Evolutionary conservation across 495 filamentous ascomycete species (phyloP).

Genomic region (Cladorrhinum samala): DNA sequence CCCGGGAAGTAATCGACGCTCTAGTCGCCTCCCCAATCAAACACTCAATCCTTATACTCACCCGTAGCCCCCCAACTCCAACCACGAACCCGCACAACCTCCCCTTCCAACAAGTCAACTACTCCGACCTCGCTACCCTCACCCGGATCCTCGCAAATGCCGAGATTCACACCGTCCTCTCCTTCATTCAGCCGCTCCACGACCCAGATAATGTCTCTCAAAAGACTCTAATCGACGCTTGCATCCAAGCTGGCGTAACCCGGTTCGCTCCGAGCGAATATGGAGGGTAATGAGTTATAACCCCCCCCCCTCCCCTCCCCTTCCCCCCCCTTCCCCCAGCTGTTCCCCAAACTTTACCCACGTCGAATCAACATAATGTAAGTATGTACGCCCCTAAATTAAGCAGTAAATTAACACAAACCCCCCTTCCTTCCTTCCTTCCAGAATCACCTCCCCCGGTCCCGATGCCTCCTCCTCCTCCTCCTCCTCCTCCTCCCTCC

Average conservation of each 20-base stretch:
- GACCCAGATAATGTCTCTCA: not conserved
- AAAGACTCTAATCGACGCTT: not conserved
- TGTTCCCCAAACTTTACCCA: not conserved
- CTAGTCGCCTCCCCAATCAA: not conserved
- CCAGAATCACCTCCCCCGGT: too few species aligned
- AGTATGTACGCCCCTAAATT: too few species aligned
- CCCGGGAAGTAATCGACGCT: not conserved
- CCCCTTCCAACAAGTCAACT: not conserved
- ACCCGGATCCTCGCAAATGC: not conserved
- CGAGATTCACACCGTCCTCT: not conserved
- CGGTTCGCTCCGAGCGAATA: not conserved
- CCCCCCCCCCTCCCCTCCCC: too few species aligned
- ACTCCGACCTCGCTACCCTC: not conserved
- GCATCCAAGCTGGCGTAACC: not conserved
- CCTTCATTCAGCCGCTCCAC: not conserved
- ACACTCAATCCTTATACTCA: not conserved
- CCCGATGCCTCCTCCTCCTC: too few species aligned
- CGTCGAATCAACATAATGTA: too few species aligned
- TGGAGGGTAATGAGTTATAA: not conserved
- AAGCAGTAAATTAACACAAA: too few species aligned
- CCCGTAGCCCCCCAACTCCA: not conserved
- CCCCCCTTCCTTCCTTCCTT: not conserved
- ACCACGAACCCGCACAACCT: not conserved
- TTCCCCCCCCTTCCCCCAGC: not conserved
- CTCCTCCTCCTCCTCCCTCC: too few species aligned